A percentile compares a stretch with the other conserved stretches of the same genome.
These are phyloP conservation scores for Leishmania guyanensis DNA, from an alignment of 208 protist species.

Conservation along the genomic window DNA sequence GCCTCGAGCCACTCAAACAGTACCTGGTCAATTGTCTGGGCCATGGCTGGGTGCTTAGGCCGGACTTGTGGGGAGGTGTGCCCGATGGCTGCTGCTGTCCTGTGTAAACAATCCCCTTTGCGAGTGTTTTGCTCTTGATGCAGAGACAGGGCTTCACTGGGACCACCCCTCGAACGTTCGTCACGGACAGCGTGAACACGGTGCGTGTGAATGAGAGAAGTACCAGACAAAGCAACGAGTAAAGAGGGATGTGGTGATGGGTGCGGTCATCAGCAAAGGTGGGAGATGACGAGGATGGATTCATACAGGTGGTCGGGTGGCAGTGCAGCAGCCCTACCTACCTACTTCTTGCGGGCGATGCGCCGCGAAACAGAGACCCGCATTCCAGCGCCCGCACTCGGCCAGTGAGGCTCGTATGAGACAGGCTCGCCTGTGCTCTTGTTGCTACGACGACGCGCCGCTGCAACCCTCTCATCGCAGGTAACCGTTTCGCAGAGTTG, in stretches of 20 bases:
- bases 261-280: neutral
- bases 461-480: neutral
- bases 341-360: neutral
- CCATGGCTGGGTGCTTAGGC: neutral
- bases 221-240: neutral
- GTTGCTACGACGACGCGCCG: neutral
- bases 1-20: conserved; percentile 28
- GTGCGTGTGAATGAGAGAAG: neutral
- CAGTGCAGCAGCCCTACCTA: neutral
- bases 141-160: neutral
- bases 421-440: neutral
- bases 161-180: neutral
- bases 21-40: conserved; percentile 24
- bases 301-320: neutral
- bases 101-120: neutral
- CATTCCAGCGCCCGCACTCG: too few species aligned
- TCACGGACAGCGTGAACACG: neutral
- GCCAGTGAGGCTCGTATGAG: neutral
- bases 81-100: neutral
- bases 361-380: neutral
- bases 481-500: neutral
- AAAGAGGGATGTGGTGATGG: neutral
- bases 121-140: neutral
- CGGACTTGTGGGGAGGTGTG: neutral
- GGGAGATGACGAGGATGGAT: neutral